A percentile compares a stretch with the other conserved stretches of the same genome.
These are phyloP conservation scores for Populus pruinosa DNA, from an alignment of 345 rosid species.

Conservation along the genomic window DNA sequence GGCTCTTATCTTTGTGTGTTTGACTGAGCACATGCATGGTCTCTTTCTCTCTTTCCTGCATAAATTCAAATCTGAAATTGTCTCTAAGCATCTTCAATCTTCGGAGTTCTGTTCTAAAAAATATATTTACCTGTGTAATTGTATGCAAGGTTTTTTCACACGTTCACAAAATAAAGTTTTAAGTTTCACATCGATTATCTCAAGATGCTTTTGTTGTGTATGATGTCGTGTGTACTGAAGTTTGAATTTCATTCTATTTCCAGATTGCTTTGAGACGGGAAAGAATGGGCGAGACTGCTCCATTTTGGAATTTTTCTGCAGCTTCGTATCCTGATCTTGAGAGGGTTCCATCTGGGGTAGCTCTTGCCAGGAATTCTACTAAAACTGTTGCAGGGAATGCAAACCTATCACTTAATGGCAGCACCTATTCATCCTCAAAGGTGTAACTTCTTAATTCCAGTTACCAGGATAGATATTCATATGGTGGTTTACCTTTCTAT, in stretches of 20 bases:
- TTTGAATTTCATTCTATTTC: constrained; percentile 11
- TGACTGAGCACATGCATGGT: not conserved
- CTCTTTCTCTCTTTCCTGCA: not conserved
- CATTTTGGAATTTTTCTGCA: constrained; percentile 76
- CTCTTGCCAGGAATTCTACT: constrained; percentile 6
- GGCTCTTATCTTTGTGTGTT: not conserved
- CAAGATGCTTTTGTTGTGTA: not conserved
- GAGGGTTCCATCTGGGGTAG: constrained; percentile 17
- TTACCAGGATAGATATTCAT: not conserved
- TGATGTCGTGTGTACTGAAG: not conserved
- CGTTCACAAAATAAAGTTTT: not conserved
- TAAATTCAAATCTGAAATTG: not conserved
- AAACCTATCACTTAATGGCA: constrained; percentile 28
- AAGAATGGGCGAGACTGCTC: constrained; percentile 77
- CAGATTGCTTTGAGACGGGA: constrained; percentile 86
- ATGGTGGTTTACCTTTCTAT: not conserved
- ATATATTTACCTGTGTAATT: not conserved
- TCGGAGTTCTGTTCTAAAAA: not conserved
- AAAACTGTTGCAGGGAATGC: constrained; percentile 17
- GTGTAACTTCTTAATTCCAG: constrained; percentile 23
- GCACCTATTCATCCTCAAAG: constrained; percentile 36
- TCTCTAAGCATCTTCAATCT: not conserved
- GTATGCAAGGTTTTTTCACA: not conserved
- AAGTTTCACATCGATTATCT: not conserved
- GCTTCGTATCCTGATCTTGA: constrained; percentile 62